phyloP scores from a whole-genome alignment of 139 green algal genomes.

The Chlamydomonas eustigma region DNA sequence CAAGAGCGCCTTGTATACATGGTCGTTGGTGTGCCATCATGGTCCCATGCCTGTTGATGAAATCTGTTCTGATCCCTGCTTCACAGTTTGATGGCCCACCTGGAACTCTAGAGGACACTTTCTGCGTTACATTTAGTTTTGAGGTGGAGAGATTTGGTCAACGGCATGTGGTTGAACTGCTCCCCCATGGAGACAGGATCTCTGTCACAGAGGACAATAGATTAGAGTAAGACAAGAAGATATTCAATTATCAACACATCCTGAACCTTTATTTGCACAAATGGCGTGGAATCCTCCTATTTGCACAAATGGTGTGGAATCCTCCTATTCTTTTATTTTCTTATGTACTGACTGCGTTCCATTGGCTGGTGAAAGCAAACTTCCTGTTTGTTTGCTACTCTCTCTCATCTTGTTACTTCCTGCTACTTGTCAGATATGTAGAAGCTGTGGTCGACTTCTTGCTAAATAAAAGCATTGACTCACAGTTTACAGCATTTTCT shows the following conservation, averaged over 20 bases:
- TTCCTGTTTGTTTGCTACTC: too few species aligned
- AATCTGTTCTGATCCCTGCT: too few species aligned
- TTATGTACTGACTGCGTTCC: too few species aligned
- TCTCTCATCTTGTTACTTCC: neutral
- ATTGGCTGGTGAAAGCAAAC: too few species aligned
- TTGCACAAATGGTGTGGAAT: too few species aligned
- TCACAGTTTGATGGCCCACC: constrained; percentile 36
- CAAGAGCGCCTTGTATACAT: too few species aligned
- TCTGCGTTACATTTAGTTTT: constrained; percentile 79
- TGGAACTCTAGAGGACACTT: constrained; percentile 66
- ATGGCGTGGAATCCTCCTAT: too few species aligned
- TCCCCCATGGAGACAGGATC: constrained; percentile 58
- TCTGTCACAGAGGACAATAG: constrained; percentile 85
- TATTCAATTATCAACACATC: too few species aligned
- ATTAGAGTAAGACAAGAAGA: constrained; percentile 82
- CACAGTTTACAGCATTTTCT: constrained; percentile 81
- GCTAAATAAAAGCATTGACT: constrained; percentile 60
- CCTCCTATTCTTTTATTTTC: too few species aligned
- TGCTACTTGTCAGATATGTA: neutral
- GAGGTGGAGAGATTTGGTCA: constrained; percentile 39
- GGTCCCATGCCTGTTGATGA: too few species aligned
- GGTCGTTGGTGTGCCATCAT: too few species aligned
- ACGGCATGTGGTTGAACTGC: neutral
- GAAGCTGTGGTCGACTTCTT: constrained; percentile 56
- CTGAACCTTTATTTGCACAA: too few species aligned